Base-by-base conservation (phyloP, 2,329 filamentous ascomycete species). In the Phialocephala subalpina region DNA sequence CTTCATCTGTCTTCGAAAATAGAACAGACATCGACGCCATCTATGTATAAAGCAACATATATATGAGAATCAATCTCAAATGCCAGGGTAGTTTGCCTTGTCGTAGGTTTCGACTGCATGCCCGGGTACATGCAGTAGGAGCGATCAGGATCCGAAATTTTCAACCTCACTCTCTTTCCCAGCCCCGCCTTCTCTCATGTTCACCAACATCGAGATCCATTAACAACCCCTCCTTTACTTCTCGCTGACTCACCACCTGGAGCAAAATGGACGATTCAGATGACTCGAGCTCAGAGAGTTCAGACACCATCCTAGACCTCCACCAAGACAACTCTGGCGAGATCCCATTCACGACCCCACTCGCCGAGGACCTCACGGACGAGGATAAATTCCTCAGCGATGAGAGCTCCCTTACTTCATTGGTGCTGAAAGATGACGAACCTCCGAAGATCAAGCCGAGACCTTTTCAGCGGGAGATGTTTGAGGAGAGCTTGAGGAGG, bases 381-480 rank as follows among this genome's bases (percentile, higher is more conserved):
- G 62, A 64, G 8, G 64, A 68, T 52, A 60, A 42, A 3, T 53
- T 60, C 18, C 33, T 63, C 12, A 59, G 62, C 18, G 65, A 67
- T 27, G 53, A 52, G 36, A 59, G 29, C n/a, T 63, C 59, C 49
- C 22, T 42, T n/a, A 33, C 27, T 56, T 59, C 57, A 16, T 38
- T 64, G 9, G 14, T 52, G 6, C 22, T 65, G 9, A 40, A 63
- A 25, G 62, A 65, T 62, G 49, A 16, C 22, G 62, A 36, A n/a
- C 22, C 56, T 36, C 57, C 62, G n/a, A 57, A 62, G 2, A 59
- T 75, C 47, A 75, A 68, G 27, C 69, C 74, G 1, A 72, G 70
- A 49, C 67, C 72, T 12, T 95, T 94, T 72, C 92, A 95, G 77
- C 74, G 86, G 22, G 92, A 94, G 78, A 94, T 95, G 92, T 82